A percentile compares a stretch with the other conserved stretches of the same genome.
phyloP scores from a whole-genome alignment of 129 eudicot species.

The Flaveria trinervia region DNA sequence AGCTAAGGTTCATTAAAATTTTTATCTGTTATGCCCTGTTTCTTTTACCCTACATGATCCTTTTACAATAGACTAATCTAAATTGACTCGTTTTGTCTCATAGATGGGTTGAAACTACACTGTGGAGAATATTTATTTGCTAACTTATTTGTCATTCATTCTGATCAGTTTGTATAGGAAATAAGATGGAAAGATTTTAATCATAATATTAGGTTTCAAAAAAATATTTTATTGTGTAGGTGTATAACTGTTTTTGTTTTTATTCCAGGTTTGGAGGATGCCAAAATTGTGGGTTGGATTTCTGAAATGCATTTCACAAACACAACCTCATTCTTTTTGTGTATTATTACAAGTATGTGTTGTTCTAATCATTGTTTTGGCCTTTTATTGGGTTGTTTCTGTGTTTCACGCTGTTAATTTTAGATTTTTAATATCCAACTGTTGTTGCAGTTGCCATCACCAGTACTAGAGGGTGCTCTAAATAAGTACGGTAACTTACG shows the following conservation, averaged over 20 bases:
- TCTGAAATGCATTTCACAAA: conserved; percentile 88
- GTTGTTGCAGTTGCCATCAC: conserved; percentile 80
- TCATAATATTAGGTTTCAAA: neutral
- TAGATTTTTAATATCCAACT: conserved; percentile 6
- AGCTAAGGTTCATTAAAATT: neutral
- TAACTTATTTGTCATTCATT: neutral
- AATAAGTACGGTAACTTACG: conserved; percentile 71
- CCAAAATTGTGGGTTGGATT: conserved; percentile 95
- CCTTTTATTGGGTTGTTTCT: neutral
- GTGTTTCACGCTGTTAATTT: neutral
- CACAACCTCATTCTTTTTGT: conserved; percentile 88
- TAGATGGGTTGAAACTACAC: neutral
- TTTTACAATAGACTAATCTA: neutral
- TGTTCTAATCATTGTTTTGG: neutral
- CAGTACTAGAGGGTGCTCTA: conserved; percentile 89
- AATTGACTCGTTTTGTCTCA: neutral
- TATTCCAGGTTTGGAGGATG: conserved; percentile 80
- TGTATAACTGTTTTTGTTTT: conserved; percentile 23
- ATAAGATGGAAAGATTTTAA: neutral
- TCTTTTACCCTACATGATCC: neutral
- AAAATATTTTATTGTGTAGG: conserved; percentile 8
- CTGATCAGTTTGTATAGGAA: neutral
- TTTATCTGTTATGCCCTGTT: neutral
- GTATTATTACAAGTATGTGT: conserved; percentile 74
- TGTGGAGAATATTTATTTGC: neutral